These are phyloP conservation scores for Camelina sativa DNA, from an alignment of 345 rosid species.

Conservation along the genomic window DNA sequence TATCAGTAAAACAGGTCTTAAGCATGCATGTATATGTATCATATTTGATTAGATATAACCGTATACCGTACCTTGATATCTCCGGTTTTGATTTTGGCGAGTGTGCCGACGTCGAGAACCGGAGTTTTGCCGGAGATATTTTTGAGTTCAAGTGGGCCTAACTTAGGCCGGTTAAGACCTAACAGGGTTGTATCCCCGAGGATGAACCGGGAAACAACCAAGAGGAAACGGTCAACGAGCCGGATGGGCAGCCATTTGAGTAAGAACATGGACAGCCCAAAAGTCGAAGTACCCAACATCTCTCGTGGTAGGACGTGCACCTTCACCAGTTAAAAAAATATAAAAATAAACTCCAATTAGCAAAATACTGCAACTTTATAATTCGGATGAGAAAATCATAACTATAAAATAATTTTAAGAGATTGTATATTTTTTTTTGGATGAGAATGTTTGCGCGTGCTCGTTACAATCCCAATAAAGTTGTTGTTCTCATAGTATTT, in stretches of 20 bases:
- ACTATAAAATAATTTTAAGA: constrained; percentile 5
- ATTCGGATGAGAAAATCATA: constrained; percentile 23
- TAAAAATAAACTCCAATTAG: constrained; percentile 18
- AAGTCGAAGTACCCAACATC: constrained; percentile 93
- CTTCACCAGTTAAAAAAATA: constrained; percentile 49
- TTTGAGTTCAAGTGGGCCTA: constrained; percentile 86
- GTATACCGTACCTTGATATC: constrained; percentile 69
- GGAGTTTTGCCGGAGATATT: constrained; percentile 85
- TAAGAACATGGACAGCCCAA: constrained; percentile 92
- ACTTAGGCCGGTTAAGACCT: constrained; percentile 78
- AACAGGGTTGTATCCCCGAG: constrained; percentile 73
- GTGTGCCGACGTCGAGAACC: constrained; percentile 86
- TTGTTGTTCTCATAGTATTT: constrained; percentile 28
- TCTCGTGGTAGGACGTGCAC: constrained; percentile 96
- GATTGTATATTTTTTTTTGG: background rate
- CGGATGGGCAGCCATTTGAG: constrained; percentile 86
- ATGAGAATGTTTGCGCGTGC: constrained; percentile 46
- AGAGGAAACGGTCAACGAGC: constrained; percentile 75
- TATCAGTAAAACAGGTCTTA: constrained; percentile 24
- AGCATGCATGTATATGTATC: background rate
- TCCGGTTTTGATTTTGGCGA: constrained; percentile 85
- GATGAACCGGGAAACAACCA: constrained; percentile 63
- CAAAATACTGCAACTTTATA: constrained; percentile 22
- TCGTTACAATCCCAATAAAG: constrained; percentile 46
- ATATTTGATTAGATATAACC: background rate